A percentile compares a stretch with the other conserved stretches of the same genome.
Conservation (phyloP, 148 eudicot species). For the Gaultheria prostrata region DNA sequence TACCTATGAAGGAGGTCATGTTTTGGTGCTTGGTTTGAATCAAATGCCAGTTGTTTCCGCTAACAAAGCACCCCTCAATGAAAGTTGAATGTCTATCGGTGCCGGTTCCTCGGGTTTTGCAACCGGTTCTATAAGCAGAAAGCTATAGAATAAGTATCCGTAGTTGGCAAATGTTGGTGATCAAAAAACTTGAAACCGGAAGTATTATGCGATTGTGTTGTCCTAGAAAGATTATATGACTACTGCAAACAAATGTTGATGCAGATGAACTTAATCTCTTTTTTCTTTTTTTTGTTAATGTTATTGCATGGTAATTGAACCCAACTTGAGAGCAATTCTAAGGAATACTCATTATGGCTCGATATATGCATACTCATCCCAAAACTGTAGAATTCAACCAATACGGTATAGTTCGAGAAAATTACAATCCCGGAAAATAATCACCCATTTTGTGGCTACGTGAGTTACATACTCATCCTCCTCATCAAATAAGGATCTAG, state of each 20-base stretch:
- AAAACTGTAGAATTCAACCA: too few species aligned
- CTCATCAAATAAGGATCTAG: too few species aligned
- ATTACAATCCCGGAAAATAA: too few species aligned
- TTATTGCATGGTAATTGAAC: not conserved
- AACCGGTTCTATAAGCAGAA: not conserved
- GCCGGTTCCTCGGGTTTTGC: not conserved
- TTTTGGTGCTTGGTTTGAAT: constrained; percentile 29
- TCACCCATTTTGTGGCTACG: too few species aligned
- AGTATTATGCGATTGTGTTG: not conserved
- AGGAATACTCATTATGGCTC: not conserved
- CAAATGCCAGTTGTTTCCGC: constrained; percentile 12
- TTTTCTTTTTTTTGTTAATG: not conserved
- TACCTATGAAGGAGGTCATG: constrained; percentile 22
- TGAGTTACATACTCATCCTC: too few species aligned
- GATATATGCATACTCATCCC: too few species aligned
- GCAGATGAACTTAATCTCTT: not conserved
- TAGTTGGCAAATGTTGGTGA: not conserved
- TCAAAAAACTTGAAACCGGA: not conserved
- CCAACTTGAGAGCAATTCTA: not conserved
- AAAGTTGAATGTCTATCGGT: not conserved
- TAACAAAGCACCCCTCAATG: not conserved
- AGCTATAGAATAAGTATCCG: not conserved
- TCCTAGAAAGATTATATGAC: not conserved
- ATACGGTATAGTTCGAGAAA: too few species aligned
- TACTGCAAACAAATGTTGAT: not conserved